A percentile compares a stretch with the other conserved stretches of the same genome.
phyloP scores from a whole-genome alignment of 2,329 filamentous ascomycete species.

The Colletotrichum filicis region DNA sequence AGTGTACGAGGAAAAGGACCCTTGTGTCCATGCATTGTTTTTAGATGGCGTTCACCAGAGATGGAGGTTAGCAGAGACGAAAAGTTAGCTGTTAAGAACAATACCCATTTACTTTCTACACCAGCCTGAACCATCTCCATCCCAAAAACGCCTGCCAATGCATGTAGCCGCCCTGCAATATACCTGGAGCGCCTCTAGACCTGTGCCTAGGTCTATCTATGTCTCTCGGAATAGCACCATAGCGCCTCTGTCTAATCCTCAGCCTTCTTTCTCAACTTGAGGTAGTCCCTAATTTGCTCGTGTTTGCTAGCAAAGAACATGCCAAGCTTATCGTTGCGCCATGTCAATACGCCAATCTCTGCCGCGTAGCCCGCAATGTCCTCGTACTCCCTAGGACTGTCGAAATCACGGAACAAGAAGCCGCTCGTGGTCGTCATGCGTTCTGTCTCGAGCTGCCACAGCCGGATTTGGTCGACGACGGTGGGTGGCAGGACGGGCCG shows the following conservation, averaged over 20 bases:
- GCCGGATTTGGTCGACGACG: slow-evolving; percentile 94
- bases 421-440: slow-evolving; percentile 87
- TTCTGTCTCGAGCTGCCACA: slow-evolving; percentile 98
- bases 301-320: slow-evolving; percentile 94
- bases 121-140: slow-evolving; percentile 2
- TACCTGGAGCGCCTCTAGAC: background rate
- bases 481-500: slow-evolving; percentile 89
- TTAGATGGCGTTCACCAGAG: background rate
- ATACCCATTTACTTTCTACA: slow-evolving; percentile 33
- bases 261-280: slow-evolving; percentile 72
- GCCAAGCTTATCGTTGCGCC: slow-evolving; percentile 82
- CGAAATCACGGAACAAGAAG: slow-evolving; percentile 92
- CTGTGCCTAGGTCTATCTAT: background rate
- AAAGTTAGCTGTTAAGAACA: slow-evolving; percentile 23
- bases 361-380: slow-evolving; percentile 82
- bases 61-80: slow-evolving; percentile 17
- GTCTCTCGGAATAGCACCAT: slow-evolving; percentile 4
- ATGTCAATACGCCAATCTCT: slow-evolving; percentile 89
- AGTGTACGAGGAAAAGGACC: background rate
- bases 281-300: slow-evolving; percentile 86
- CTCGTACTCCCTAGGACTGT: slow-evolving; percentile 75
- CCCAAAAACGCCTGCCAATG: slow-evolving; percentile 37
- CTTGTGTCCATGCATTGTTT: background rate
- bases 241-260: slow-evolving; percentile 39
- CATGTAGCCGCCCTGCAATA: slow-evolving; percentile 14